These are phyloP conservation scores for Monosporascus sp. DNA, from an alignment of 2,329 filamentous ascomycete genomes.

Conservation along the genomic window DNA sequence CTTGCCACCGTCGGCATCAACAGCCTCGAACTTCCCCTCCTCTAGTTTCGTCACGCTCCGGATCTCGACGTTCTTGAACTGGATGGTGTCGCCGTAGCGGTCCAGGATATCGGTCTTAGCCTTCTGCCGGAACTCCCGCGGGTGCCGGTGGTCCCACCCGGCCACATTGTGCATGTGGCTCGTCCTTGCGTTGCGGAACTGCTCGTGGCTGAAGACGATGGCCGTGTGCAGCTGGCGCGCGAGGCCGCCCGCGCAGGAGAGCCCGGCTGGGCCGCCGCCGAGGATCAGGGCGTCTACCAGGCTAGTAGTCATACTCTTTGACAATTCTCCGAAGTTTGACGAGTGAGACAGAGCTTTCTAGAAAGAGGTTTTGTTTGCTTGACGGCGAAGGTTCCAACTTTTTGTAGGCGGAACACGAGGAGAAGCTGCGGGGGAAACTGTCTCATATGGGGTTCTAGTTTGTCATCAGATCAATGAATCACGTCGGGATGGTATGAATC, in stretches of 20 bases:
- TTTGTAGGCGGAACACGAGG: no score
- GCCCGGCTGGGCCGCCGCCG: slow-evolving; percentile 39
- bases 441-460: no score
- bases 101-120: slow-evolving; percentile 10
- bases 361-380: no score
- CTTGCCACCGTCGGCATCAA: slow-evolving; percentile 34
- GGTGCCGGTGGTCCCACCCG: slow-evolving; percentile 17
- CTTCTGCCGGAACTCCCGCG: slow-evolving; percentile 9
- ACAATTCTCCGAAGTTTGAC: no score
- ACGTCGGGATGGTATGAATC: background rate
- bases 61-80: slow-evolving; percentile 15
- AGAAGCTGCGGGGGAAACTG: no score
- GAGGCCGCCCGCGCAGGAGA: slow-evolving; percentile 32
- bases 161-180: slow-evolving; percentile 39
- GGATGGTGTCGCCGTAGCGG: slow-evolving; percentile 12
- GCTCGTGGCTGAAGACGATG: slow-evolving; percentile 24
- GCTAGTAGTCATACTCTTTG: background rate
- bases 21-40: slow-evolving; percentile 17
- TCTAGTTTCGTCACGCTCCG: slow-evolving; percentile 9
- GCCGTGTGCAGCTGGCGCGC: slow-evolving; percentile 29
- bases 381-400: no score
- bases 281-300: slow-evolving; percentile 29
- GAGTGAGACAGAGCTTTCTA: no score
- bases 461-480: no score
- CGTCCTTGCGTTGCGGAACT: slow-evolving; percentile 36